These are phyloP conservation scores for Cercospora sp. DNA, from an alignment of 2,329 filamentous ascomycete genomes.

Conservation along the genomic window DNA sequence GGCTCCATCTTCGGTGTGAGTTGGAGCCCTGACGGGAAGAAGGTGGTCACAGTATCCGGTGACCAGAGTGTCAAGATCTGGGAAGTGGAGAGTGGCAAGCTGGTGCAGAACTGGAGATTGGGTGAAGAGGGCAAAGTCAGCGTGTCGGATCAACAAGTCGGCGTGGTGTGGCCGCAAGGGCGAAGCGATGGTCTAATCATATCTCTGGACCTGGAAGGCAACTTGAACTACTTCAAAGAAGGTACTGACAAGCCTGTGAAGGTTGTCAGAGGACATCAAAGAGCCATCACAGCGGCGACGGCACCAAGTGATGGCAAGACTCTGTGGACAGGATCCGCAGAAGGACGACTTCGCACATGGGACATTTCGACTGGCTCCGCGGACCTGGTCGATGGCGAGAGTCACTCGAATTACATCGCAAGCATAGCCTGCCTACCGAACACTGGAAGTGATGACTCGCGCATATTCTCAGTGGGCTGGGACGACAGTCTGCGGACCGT, in stretches of 20 bases:
- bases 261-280: conserved; percentile 84
- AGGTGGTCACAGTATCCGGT: conserved; percentile 85
- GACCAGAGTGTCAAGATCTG: conserved; percentile 94
- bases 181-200: conserved; percentile 85
- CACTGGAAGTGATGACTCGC: conserved; percentile 36
- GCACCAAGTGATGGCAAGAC: conserved; percentile 59
- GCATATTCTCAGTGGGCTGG: conserved; percentile 87
- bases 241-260: conserved; percentile 68
- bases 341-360: conserved; percentile 85
- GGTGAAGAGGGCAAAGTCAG: conserved; percentile 71
- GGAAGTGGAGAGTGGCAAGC: conserved; percentile 79
- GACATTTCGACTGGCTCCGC: conserved; percentile 69
- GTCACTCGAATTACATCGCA: conserved; percentile 82
- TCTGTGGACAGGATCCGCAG: conserved; percentile 87
- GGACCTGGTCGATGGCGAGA: conserved; percentile 71
- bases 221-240: conserved; percentile 83
- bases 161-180: conserved; percentile 83
- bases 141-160: conserved; percentile 85
- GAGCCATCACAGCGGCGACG: conserved; percentile 78
- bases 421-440: conserved; percentile 64
- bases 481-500: conserved; percentile 84
- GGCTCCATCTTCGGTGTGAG: conserved; percentile 91
- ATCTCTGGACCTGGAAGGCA: conserved; percentile 81
- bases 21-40: conserved; percentile 83
- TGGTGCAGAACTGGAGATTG: conserved; percentile 79